phyloP scores from a whole-genome alignment of 2,329 filamentous ascomycete genomes.

The Huntiella savannae region DNA sequence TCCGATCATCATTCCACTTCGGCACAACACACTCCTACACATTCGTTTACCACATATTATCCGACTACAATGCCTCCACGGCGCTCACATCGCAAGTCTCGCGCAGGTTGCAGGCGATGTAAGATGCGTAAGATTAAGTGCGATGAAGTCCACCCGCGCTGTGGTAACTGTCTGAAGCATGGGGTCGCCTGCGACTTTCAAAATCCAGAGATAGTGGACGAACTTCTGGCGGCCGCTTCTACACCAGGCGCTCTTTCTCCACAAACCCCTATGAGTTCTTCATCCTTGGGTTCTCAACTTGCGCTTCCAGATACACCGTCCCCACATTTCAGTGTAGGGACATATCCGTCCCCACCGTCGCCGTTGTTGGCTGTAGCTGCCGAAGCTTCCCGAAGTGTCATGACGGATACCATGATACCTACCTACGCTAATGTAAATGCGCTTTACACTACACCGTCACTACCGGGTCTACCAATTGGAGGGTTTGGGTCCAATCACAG shows the following conservation, averaged over 20 bases:
- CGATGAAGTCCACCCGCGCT: constrained; percentile 45
- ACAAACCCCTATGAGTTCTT: constrained; percentile 14
- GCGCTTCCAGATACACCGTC: constrained; percentile 2
- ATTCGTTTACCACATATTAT: background rate
- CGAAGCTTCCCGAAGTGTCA: constrained; percentile 15
- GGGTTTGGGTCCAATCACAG: constrained; percentile 15
- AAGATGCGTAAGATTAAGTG: constrained; percentile 56
- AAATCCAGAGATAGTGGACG: constrained; percentile 27
- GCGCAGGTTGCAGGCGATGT: constrained; percentile 45
- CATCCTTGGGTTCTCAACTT: background rate
- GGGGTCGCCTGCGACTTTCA: constrained; percentile 49
- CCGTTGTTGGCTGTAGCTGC: constrained; percentile 7
- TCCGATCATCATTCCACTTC: too few relatives aligned
- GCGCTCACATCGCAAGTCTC: constrained; percentile 51
- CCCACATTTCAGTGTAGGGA: constrained; percentile 7
- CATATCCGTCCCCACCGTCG: constrained; percentile 12
- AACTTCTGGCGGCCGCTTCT: constrained; percentile 23
- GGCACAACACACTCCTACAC: background rate
- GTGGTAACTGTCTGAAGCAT: constrained; percentile 48
- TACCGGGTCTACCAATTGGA: constrained; percentile 7
- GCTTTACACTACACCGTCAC: constrained; percentile 19
- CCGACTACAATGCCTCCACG: constrained; percentile 36
- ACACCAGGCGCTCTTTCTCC: constrained; percentile 14
- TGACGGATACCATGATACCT: constrained; percentile 10
- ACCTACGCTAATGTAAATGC: constrained; percentile 14